Conservation (phyloP, 768 basidiomycete species). For the Trametes cingulata region DNA sequence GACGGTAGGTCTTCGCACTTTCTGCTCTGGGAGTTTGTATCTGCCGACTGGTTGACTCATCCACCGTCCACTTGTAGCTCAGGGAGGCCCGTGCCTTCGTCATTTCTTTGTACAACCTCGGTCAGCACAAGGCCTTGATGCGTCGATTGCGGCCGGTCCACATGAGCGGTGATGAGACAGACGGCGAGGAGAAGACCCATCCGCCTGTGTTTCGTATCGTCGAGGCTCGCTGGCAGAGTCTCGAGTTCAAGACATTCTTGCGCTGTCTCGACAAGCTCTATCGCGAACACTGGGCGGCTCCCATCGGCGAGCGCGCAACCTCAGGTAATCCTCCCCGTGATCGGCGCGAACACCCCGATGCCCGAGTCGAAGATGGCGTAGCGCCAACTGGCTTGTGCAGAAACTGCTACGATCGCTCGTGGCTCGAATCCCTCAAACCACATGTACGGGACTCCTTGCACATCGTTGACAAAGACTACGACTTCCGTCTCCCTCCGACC, state of each 20-base stretch:
- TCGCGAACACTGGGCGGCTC: neutral
- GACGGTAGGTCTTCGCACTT: neutral
- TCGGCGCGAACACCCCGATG: neutral
- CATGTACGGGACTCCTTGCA: neutral
- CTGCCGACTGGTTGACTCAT: too few species aligned
- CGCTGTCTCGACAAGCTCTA: neutral
- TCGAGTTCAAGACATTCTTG: neutral
- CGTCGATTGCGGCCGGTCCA: neutral
- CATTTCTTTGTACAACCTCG: neutral
- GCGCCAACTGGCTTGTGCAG: constrained; percentile 1
- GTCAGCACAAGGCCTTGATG: neutral
- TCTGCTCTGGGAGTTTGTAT: too few species aligned
- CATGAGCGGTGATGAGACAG: neutral
- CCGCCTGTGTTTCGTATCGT: neutral
- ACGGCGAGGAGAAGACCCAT: neutral
- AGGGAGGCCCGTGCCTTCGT: too few species aligned
- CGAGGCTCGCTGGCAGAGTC: neutral
- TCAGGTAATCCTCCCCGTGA: neutral
- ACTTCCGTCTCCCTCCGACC: too few species aligned
- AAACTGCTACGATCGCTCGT: neutral
- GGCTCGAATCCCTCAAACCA: neutral
- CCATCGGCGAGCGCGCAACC: neutral
- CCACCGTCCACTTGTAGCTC: too few species aligned
- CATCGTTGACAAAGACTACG: neutral
- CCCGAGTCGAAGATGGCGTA: neutral